phyloP scores from a whole-genome alignment of 805 yeast species.

The Cyberlindnera saturnus region DNA sequence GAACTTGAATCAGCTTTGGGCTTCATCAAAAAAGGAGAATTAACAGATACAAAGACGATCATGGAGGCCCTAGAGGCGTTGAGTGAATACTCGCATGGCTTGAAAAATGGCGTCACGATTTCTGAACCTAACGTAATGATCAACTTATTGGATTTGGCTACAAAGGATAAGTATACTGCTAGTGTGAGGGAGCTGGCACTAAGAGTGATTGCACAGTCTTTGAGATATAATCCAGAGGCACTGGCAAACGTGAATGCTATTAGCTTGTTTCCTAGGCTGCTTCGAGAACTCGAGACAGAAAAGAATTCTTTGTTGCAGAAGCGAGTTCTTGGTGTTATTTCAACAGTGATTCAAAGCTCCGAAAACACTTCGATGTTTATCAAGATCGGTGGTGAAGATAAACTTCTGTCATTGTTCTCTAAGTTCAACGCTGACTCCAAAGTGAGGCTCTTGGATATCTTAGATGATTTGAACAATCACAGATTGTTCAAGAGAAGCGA shows the following conservation, averaged over 20 bases:
- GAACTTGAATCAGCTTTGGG: conserved; percentile 14
- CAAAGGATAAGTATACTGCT: too few species aligned
- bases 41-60: conserved; percentile 5
- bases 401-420: conserved; percentile 22
- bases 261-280: conserved; percentile 6
- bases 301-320: conserved; percentile 34
- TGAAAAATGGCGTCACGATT: conserved; percentile 52
- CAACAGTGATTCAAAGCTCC: conserved; percentile 35
- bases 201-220: conserved; percentile 56
- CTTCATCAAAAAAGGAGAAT: conserved; percentile 1
- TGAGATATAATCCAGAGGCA: conserved; percentile 72
- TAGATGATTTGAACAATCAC: conserved; percentile 35
- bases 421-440: conserved; percentile 24
- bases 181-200: conserved; percentile 44
- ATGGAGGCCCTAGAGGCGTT: conserved; percentile 31
- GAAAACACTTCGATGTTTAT: conserved; percentile 26
- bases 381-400: conserved; percentile 14
- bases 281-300: conserved; percentile 8
- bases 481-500: conserved; percentile 6
- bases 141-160: neutral
- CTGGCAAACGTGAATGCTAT: conserved; percentile 28
- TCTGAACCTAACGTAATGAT: conserved; percentile 18
- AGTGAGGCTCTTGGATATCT: conserved; percentile 37
- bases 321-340: conserved; percentile 46
- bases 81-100: conserved; percentile 60